These are phyloP conservation scores for Candida dendrica DNA, from an alignment of 805 yeast genomes.

Conservation along the genomic window DNA sequence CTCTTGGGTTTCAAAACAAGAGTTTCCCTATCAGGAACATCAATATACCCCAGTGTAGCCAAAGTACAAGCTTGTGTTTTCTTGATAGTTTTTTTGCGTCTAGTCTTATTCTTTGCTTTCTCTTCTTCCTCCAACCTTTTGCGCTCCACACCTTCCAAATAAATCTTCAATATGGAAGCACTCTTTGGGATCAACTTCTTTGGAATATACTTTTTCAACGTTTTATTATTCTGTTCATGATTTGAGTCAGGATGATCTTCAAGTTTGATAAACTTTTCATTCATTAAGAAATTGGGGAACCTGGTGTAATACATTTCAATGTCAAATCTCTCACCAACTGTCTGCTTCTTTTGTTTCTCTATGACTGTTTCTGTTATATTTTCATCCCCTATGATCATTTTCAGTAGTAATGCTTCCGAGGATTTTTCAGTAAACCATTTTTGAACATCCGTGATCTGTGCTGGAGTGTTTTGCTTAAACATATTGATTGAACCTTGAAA, in stretches of 20 bases:
- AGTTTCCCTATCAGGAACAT: not conserved
- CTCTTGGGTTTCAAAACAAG: not conserved
- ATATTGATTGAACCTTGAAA: constrained; percentile 2
- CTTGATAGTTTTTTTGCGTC: not conserved
- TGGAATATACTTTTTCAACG: not conserved
- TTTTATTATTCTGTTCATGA: too few species aligned
- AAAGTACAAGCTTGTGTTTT: not conserved
- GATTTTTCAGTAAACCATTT: constrained; percentile 22
- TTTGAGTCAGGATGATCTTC: not conserved
- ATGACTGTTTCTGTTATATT: not conserved
- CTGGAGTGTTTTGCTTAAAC: constrained; percentile 8
- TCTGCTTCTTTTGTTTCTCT: constrained; percentile 1
- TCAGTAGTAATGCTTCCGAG: constrained; percentile 20
- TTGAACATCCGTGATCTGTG: constrained; percentile 17
- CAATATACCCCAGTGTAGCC: not conserved
- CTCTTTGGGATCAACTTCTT: not conserved
- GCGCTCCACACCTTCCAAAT: not conserved
- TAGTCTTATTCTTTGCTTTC: not conserved
- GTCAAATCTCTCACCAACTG: constrained; percentile 13
- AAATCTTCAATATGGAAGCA: not conserved
- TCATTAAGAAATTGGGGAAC: not conserved
- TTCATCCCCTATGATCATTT: constrained; percentile 6
- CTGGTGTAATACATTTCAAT: constrained; percentile 4
- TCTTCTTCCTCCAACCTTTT: not conserved
- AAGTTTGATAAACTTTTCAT: not conserved